Base-by-base conservation (phyloP, 352 stramenopile species). In the Pythium coloratum region DNA sequence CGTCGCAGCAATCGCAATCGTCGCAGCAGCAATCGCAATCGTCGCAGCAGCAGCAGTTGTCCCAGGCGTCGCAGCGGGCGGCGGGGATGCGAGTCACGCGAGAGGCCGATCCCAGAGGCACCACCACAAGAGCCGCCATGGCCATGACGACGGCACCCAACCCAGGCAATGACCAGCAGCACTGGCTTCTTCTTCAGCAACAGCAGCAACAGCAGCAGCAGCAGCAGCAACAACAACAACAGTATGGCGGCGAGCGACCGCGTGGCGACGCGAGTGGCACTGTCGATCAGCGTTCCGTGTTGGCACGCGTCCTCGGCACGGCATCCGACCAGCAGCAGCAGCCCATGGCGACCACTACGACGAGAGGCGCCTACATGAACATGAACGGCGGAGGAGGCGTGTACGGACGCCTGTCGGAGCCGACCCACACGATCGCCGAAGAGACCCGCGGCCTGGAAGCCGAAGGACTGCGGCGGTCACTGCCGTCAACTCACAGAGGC, bases 321-420 rank as follows among this genome's bases (percentile, higher is more conserved):
- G 46, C 46, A 8, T 14, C 46, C 5, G 46, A 53, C n/a, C 20
- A 24, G 20, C 20, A 24, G 20, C 20, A 24, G 20, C 46, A 30
- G 46, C 16, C 46, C 0, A 24, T 49, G 40, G 5, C 2, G 46
- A 24, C 30, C 18, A 24, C 20, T 24, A 24, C 20, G 20, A n/a
- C 20, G 46, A 6, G 18, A 13, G 46, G 46, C 16, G 46, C 3
- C 5, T 53, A 55, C 33, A 8, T 42, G 40, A 20, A 56, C 20
- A 24, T 24, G 20, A 24, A 24, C 20, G 20, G 20, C 32, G 20
- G 53, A 62, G 12, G 55, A 38, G 61, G 62, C 34, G 54, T 49
- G 18, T 69, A 69, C 55, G 62, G 54, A 46, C 54, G 62, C 20
- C 62, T 49, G 28, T 62, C 53, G 32, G 62, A 69, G 54, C 62